phyloP scores from a whole-genome alignment of 495 filamentous ascomycete genomes.

The Aspergillus bertholletiae region DNA sequence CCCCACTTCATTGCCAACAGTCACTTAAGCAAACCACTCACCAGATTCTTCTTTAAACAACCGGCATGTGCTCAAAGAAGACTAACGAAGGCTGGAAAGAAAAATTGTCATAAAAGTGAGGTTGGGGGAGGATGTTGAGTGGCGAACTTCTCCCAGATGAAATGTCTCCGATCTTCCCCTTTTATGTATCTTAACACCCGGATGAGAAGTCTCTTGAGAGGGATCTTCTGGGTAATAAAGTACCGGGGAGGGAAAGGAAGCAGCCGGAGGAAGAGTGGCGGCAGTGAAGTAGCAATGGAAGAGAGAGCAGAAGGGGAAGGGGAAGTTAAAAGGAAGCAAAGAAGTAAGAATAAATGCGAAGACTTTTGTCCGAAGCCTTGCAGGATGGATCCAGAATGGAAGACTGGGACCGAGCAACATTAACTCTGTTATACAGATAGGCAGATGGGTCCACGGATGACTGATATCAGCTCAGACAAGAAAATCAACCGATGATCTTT shows the following conservation, averaged over 20 bases:
- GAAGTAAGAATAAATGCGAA: not conserved
- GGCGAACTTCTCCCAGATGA: not conserved
- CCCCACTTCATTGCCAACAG: conserved; percentile 34
- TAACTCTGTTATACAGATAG: not conserved
- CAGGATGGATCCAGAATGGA: not conserved
- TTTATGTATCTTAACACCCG: conserved; percentile 3
- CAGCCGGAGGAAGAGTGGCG: conserved; percentile 8
- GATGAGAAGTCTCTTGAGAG: not conserved
- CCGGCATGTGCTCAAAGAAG: conserved; percentile 20
- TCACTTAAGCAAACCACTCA: conserved; percentile 5
- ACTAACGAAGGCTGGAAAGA: not conserved
- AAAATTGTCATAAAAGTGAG: not conserved
- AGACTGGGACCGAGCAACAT: not conserved
- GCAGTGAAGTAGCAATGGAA: conserved; percentile 15
- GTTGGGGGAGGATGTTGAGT: not conserved
- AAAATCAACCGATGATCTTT: not conserved
- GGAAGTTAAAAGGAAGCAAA: not conserved
- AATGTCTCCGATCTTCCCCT: not conserved
- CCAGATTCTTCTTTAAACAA: conserved; percentile 13
- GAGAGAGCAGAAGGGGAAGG: not conserved
- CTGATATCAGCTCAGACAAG: not conserved
- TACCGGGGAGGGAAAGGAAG: conserved; percentile 7
- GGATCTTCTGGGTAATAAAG: not conserved
- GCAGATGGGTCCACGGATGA: not conserved
- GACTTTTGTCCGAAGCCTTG: not conserved